Conservation (phyloP, 345 rosid species). For the Lagerstroemia speciosa region DNA sequence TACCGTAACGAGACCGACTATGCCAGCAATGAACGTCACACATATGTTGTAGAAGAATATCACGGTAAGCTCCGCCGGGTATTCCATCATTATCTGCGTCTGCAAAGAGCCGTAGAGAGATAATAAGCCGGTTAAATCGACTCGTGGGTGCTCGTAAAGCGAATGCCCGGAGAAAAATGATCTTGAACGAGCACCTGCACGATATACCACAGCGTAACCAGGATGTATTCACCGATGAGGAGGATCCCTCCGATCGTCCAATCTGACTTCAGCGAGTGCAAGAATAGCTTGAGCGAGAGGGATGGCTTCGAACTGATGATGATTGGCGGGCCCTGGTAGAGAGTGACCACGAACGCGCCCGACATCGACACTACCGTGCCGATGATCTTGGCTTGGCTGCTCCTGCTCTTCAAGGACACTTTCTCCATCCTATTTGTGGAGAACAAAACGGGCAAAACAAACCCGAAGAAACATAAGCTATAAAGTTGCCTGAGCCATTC, state of each 20-base stretch:
- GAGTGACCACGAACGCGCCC: conserved; percentile 73
- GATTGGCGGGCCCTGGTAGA: conserved; percentile 65
- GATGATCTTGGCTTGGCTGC: conserved; percentile 68
- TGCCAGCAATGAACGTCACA: conserved; percentile 51
- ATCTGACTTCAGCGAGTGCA: conserved; percentile 32
- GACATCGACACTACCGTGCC: conserved; percentile 69
- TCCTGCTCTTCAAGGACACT: conserved; percentile 35
- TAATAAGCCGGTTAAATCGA: neutral
- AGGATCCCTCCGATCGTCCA: conserved; percentile 75
- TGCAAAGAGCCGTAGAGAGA: conserved; percentile 12
- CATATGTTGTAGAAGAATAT: conserved; percentile 63
- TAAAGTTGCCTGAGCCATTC: neutral
- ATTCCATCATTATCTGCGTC: conserved; percentile 79
- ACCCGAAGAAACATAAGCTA: neutral
- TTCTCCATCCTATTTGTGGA: conserved; percentile 59
- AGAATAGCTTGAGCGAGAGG: conserved; percentile 13
- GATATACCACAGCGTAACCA: conserved; percentile 77
- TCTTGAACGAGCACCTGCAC: conserved; percentile 46
- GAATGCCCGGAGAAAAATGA: too few species aligned
- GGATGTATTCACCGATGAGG: conserved; percentile 55
- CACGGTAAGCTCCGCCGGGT: conserved; percentile 79
- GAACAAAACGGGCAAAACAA: neutral
- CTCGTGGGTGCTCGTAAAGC: neutral
- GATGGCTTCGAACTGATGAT: conserved; percentile 26
- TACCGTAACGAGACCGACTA: conserved; percentile 43